Evolutionary conservation across 108 stramenopile genomes (phyloP).

Genomic region (Aurantiochytrium sp.): DNA sequence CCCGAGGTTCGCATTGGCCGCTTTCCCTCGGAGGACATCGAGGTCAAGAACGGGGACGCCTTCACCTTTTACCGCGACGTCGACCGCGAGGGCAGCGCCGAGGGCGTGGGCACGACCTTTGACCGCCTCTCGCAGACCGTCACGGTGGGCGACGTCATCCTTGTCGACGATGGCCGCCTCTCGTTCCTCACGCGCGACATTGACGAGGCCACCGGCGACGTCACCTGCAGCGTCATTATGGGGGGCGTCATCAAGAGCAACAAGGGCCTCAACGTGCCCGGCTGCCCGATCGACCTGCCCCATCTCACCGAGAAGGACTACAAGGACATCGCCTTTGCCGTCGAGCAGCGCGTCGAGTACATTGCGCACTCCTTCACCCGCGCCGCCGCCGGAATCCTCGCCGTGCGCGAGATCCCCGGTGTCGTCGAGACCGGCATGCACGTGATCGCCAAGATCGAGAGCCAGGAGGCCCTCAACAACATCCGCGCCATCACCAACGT

Average conservation of each 20-base stretch:
- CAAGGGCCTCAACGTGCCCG: constrained; percentile 98
- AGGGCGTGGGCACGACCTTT: constrained; percentile 88
- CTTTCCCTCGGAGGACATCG: constrained; percentile 57
- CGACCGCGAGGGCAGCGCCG: constrained; percentile 68
- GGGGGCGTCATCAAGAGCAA: constrained; percentile 77
- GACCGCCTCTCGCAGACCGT: constrained; percentile 73
- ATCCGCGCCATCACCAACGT: constrained; percentile 78
- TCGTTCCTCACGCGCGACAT: constrained; percentile 78
- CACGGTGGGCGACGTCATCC: constrained; percentile 80
- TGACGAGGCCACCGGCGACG: constrained; percentile 60
- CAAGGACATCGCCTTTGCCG: constrained; percentile 76
- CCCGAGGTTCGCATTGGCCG: constrained; percentile 86
- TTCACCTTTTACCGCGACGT: constrained; percentile 68
- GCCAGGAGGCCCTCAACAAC: constrained; percentile 86
- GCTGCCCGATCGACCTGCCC: constrained; percentile 89
- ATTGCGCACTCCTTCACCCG: constrained; percentile 94
- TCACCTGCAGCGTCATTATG: constrained; percentile 62
- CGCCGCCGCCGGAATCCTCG: constrained; percentile 70
- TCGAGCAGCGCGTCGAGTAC: constrained; percentile 82
- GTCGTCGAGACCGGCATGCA: constrained; percentile 75
- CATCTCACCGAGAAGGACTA: constrained; percentile 81
- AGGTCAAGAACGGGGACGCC: constrained; percentile 20
- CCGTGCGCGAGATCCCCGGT: constrained; percentile 70
- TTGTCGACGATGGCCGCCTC: constrained; percentile 83
- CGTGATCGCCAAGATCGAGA: constrained; percentile 96